A percentile compares a stretch with the other conserved stretches of the same genome.
phyloP scores from a whole-genome alignment of 2,329 filamentous ascomycete genomes.

The Tetracladium maxilliforme region DNA sequence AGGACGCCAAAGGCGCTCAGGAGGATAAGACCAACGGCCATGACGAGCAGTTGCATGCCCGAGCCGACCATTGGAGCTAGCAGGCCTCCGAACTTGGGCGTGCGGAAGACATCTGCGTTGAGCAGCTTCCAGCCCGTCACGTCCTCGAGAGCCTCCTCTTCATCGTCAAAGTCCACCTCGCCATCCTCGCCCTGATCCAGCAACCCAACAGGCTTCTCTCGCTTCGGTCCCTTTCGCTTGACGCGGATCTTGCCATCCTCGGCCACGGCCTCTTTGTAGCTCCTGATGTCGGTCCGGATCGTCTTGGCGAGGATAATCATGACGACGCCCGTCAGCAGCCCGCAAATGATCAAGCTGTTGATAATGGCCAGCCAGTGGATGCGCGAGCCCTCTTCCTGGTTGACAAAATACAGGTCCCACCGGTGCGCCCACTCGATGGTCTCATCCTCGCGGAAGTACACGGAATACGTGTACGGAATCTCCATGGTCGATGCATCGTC shows the following conservation, averaged over 20 bases:
- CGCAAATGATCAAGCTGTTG: constrained; percentile 75
- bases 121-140: constrained; percentile 79
- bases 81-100: constrained; percentile 54
- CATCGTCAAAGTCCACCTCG: constrained; percentile 37
- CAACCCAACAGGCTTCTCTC: constrained; percentile 31
- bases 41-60: constrained; percentile 75
- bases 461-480: constrained; percentile 78
- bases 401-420: constrained; percentile 84
- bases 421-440: constrained; percentile 69
- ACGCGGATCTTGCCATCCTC: constrained; percentile 50
- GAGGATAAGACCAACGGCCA: constrained; percentile 57
- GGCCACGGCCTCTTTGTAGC: constrained; percentile 46
- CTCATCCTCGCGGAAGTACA: constrained; percentile 77
- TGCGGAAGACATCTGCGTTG: constrained; percentile 76
- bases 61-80: constrained; percentile 73
- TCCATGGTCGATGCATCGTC: constrained; percentile 52
- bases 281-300: constrained; percentile 64
- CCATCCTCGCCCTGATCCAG: constrained; percentile 42
- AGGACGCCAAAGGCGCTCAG: constrained; percentile 64
- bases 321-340: constrained; percentile 63
- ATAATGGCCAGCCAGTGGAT: constrained; percentile 83
- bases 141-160: constrained; percentile 65
- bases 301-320: constrained; percentile 71
- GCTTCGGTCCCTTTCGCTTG: too few species aligned
- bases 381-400: constrained; percentile 66